Evolutionary conservation across 306 rosid genomes (phyloP).

Genomic region (Carpinus viminea): DNA sequence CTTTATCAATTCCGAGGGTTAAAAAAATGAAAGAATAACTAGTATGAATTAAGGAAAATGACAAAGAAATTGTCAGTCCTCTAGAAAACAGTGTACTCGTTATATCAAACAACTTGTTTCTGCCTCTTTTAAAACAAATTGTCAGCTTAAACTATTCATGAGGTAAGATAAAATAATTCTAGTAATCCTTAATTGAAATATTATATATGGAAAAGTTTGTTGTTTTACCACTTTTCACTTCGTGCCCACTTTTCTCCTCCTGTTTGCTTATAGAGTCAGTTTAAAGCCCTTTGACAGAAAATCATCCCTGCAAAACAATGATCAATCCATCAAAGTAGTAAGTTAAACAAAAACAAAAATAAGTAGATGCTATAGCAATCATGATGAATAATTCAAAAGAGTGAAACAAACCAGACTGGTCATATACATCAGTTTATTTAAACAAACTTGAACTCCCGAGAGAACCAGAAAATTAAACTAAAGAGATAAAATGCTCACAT

Average conservation of each 20-base stretch:
- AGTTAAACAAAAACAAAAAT: not conserved
- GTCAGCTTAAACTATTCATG: not conserved
- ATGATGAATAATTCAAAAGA: not conserved
- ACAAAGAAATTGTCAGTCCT: not conserved
- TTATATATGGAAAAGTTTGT: not conserved
- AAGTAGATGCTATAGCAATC: not conserved
- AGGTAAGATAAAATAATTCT: not conserved
- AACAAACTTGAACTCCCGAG: not conserved
- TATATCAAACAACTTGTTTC: not conserved
- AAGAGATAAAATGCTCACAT: not conserved
- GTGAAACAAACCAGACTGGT: not conserved
- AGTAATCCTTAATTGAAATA: not conserved
- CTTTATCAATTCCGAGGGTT: not conserved
- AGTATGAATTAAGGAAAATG: not conserved
- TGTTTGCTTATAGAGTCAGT: slow-evolving; percentile 32
- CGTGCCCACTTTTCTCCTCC: not conserved
- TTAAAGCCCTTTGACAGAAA: slow-evolving; percentile 52
- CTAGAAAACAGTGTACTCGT: not conserved
- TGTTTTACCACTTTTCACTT: not conserved
- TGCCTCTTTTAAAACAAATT: not conserved
- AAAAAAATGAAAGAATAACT: not conserved
- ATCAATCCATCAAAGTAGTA: not conserved
- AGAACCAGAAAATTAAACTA: not conserved
- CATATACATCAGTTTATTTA: not conserved
- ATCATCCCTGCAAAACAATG: slow-evolving; percentile 30